Percentiles rank a stretch among this genome's conserved stretches.
These are phyloP conservation scores for Lenwebbia sp. DNA, from an alignment of 345 rosid species.

Conservation along the genomic window DNA sequence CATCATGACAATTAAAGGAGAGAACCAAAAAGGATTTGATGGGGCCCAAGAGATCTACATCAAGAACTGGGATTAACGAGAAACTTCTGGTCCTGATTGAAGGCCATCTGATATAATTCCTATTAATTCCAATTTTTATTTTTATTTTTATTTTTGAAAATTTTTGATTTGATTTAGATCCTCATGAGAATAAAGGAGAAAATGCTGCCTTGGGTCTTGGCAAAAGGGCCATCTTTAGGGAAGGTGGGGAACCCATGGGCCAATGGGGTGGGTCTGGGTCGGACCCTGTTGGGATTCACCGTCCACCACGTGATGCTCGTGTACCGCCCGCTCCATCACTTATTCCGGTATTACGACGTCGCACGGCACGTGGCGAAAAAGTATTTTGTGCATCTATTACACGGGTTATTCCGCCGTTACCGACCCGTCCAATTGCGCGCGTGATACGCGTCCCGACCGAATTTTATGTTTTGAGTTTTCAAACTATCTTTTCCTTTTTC, in stretches of 20 bases:
- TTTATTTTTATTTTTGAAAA: neutral
- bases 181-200: neutral
- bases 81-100: neutral
- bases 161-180: neutral
- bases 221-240: too few species aligned
- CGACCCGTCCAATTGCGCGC: neutral
- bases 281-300: neutral
- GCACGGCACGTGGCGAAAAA: neutral
- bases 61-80: neutral
- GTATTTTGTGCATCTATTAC: neutral
- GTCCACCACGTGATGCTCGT: neutral
- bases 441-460: fast-evolving
- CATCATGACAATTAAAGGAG: neutral
- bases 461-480: neutral
- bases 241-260: neutral
- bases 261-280: neutral
- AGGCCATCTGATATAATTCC: neutral
- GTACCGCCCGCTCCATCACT: neutral
- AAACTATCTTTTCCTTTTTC: neutral
- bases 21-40: neutral
- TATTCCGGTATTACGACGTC: neutral
- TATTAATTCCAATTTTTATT: neutral
- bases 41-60: neutral
- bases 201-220: neutral
- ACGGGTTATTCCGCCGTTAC: neutral